Evolutionary conservation across 139 green algal species (phyloP), one percentile per base, ranked within the genome.

Genomic region (Chlamydomonas sp.): DNA sequence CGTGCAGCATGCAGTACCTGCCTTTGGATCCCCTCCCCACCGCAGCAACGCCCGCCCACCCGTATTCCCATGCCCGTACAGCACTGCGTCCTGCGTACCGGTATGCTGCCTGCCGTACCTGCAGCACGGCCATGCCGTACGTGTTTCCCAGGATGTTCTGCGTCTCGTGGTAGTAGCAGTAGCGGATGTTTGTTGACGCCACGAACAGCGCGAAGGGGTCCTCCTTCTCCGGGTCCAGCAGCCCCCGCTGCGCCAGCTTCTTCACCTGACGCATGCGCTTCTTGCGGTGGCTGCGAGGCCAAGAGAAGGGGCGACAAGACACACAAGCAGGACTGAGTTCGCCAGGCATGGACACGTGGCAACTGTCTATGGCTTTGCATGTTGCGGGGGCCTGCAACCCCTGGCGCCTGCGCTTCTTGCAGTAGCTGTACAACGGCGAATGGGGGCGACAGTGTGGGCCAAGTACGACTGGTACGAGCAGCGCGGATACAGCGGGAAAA

Each of bases 181-280:
- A 99, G 75, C 97, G 92, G 92, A 99, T 99, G 93, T 96, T 95
- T 63, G 98, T 99, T 84, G 92, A 97, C 57, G 98, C 97, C 67
- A 99, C 95, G 90, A 99, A 99, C 59, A 99, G 93, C 17, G 95
- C 90, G 87, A 99, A 99, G 63, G 98, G 98, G 92, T 99, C 98
- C 90, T 99, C 98, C 92, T 98, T 98, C 91, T 99, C 97, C 1
- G 97, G 90, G 88, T 99, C 97, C 69, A 99, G 93, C 88, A 99
- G 92, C 0, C 98, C 97, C 20, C 96, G 92, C 92, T 98, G 93
- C 63, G 95, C 93, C 96, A 99, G 95, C 92, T 99, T 99, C 90
- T 98, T 97, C 72, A 99, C 96, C 91, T 99, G 98, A 58, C 96
- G 94, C 94, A 98, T 97, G 57, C 98, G 94, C 93, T 99, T 99